Evolutionary conservation across 2,329 filamentous ascomycete species (phyloP).

Genomic region (Calcarisporium arbuscula): DNA sequence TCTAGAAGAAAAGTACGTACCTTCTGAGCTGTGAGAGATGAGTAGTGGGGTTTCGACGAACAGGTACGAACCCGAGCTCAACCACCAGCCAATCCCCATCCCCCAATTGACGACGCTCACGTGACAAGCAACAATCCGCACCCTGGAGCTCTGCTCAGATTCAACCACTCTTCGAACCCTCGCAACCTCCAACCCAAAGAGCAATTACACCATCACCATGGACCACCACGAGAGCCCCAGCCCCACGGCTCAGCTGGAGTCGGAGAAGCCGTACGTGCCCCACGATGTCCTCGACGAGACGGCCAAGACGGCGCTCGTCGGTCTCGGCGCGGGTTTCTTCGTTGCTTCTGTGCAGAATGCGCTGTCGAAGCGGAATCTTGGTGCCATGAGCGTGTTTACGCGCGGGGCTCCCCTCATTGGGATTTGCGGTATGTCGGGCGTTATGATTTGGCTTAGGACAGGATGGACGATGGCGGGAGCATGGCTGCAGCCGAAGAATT

Average conservation of each 20-base stretch:
- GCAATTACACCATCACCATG: constrained; percentile 23
- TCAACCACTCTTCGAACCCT: constrained; percentile 3
- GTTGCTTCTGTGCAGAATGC: constrained; percentile 80
- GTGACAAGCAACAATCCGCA: constrained; percentile 16
- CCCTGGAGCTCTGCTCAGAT: constrained; percentile 9
- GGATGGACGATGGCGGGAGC: neutral
- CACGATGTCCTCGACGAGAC: constrained; percentile 68
- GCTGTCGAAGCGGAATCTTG: constrained; percentile 74
- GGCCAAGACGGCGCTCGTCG: constrained; percentile 57
- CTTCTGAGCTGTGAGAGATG: too few species aligned
- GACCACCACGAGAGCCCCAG: constrained; percentile 22
- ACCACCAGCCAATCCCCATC: constrained; percentile 22
- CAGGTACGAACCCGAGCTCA: too few species aligned
- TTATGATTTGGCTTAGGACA: neutral
- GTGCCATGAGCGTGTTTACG: constrained; percentile 73
- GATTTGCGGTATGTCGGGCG: constrained; percentile 25
- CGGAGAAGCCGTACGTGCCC: constrained; percentile 51
- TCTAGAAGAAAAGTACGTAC: too few species aligned
- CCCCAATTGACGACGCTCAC: constrained; percentile 31
- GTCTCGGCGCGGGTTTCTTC: constrained; percentile 62
- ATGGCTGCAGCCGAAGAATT: neutral
- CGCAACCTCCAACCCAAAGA: neutral
- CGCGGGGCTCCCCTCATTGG: constrained; percentile 69
- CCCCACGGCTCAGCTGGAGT: constrained; percentile 17
- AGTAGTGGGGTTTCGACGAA: too few species aligned